phyloP scores from a whole-genome alignment of 225 moss, liverwort and hornwort species.

The Marchantia polymorpha region DNA sequence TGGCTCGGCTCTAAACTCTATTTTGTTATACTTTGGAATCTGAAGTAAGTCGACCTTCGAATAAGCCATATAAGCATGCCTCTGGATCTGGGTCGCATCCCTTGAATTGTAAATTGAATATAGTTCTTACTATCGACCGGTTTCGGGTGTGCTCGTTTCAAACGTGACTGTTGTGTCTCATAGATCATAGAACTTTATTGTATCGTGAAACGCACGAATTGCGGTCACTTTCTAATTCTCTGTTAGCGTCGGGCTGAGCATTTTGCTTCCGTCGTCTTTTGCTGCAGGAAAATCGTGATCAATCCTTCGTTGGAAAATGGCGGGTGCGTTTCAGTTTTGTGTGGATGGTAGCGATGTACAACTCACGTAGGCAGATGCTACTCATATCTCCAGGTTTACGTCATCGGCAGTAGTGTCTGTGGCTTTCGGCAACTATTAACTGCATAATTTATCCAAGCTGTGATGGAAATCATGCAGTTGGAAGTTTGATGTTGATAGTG shows the following conservation, averaged over 20 bases:
- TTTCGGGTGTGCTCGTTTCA: background rate
- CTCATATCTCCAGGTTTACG: too few species aligned
- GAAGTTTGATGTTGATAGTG: too few species aligned
- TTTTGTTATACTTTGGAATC: background rate
- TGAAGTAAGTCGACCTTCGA: background rate
- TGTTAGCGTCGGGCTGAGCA: background rate
- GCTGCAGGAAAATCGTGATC: slow-evolving; percentile 31
- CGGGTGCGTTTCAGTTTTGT: slow-evolving; percentile 27
- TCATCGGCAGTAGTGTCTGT: too few species aligned
- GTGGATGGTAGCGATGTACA: background rate
- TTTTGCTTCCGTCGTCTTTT: background rate
- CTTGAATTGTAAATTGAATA: background rate
- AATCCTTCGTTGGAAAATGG: slow-evolving; percentile 39
- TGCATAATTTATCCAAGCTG: too few species aligned
- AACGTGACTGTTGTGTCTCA: background rate
- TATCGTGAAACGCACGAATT: background rate
- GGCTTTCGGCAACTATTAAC: too few species aligned
- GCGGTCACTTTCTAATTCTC: background rate
- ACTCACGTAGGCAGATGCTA: background rate
- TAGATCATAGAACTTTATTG: background rate
- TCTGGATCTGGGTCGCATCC: background rate
- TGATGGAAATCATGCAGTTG: too few species aligned
- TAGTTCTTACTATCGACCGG: too few species aligned
- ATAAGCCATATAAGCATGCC: background rate
- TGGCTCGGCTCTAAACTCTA: background rate